A percentile compares a stretch with the other conserved stretches of the same genome.
Conservation (phyloP, 768 basidiomycete genomes). For the Cubamyces lactineus region DNA sequence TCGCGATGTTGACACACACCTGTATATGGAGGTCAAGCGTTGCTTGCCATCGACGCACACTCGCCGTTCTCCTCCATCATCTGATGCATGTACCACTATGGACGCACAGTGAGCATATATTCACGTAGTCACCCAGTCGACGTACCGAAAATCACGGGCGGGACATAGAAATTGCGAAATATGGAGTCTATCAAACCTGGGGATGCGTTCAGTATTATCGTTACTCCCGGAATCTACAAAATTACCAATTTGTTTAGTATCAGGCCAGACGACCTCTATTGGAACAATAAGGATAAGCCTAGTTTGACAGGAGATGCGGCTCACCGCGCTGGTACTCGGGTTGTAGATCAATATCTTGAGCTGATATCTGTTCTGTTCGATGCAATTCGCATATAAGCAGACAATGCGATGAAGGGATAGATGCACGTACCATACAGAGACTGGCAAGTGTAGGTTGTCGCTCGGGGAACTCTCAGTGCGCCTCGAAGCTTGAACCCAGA, state of each 20-base stretch:
- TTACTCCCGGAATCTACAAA: not conserved
- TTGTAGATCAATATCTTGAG: constrained; percentile 67
- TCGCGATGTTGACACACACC: constrained; percentile 42
- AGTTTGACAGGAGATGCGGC: not conserved
- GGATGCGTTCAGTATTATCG: not conserved
- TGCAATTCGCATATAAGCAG: not conserved
- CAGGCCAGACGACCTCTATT: constrained; percentile 79
- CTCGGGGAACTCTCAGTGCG: constrained; percentile 30
- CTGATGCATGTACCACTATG: constrained; percentile 50
- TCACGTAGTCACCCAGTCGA: not conserved
- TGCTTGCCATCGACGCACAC: constrained; percentile 85
- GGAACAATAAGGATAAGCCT: not conserved
- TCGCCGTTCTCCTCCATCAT: constrained; percentile 68
- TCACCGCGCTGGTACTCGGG: constrained; percentile 80
- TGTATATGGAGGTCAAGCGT: constrained; percentile 71
- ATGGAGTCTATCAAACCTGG: constrained; percentile 73
- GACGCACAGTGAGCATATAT: too few species aligned
- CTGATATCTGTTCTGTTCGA: constrained; percentile 60
- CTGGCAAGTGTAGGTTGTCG: constrained; percentile 38
- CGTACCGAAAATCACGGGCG: constrained; percentile 78
- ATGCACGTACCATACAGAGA: constrained; percentile 36
- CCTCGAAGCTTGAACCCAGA: constrained; percentile 29
- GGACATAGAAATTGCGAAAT: constrained; percentile 79
- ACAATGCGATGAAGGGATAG: too few species aligned
- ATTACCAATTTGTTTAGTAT: constrained; percentile 63